Conservation (phyloP, 1,139 yeast species). For the Blastobotrys serpentis region DNA sequence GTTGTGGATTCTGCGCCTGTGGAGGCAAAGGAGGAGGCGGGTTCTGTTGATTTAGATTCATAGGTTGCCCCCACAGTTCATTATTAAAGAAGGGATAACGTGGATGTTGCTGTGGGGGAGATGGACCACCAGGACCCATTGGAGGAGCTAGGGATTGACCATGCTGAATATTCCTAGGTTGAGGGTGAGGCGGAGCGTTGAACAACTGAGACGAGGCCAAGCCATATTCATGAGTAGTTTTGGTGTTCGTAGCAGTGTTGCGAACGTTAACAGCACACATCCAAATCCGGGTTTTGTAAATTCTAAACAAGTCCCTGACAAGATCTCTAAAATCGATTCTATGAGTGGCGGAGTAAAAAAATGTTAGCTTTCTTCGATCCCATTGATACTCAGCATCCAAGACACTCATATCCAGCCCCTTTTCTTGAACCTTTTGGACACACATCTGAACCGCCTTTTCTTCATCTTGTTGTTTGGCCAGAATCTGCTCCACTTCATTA, state of each 20-base stretch:
- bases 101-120: constrained; percentile 12
- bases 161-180: not conserved
- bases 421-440: constrained; percentile 56
- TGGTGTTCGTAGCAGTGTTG: constrained; percentile 6
- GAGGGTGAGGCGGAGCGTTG: constrained; percentile 8
- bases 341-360: constrained; percentile 78
- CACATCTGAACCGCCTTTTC: constrained; percentile 64
- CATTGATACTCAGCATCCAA: constrained; percentile 89
- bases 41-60: not conserved
- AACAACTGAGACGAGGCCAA: constrained; percentile 7
- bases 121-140: constrained; percentile 1
- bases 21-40: constrained; percentile 13
- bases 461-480: constrained; percentile 65
- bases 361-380: constrained; percentile 90
- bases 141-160: not conserved
- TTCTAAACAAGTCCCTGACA: constrained; percentile 86
- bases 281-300: constrained; percentile 96
- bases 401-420: constrained; percentile 48
- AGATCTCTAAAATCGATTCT: constrained; percentile 90
- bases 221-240: constrained; percentile 13
- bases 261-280: constrained; percentile 68
- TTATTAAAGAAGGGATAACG: constrained; percentile 5
- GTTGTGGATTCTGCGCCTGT: constrained; percentile 12
- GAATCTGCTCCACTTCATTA: constrained; percentile 58
- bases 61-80: constrained; percentile 6